These are phyloP conservation scores for Rhizopus stolonifer DNA, from an alignment of 371 early-diverging fungal genomes.

Conservation along the genomic window DNA sequence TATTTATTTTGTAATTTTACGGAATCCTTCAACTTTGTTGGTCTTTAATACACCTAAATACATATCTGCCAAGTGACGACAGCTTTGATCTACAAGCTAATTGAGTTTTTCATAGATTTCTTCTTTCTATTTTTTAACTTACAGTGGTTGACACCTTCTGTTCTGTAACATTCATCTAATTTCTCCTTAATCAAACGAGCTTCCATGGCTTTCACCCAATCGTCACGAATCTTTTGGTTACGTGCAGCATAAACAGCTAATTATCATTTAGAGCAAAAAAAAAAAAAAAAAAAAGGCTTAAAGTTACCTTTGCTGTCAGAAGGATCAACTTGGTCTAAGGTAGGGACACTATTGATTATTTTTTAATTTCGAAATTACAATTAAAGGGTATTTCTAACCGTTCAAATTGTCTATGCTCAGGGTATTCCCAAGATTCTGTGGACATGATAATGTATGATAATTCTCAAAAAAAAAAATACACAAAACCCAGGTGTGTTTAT, in stretches of 20 bases:
- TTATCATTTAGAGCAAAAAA: too few relatives aligned
- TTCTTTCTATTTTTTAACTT: too few relatives aligned
- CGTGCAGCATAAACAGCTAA: slow-evolving; percentile 74
- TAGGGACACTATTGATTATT: slow-evolving; percentile 36
- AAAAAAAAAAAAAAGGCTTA: neutral
- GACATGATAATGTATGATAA: too few relatives aligned
- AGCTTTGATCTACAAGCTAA: slow-evolving; percentile 36
- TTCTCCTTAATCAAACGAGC: slow-evolving; percentile 73
- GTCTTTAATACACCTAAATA: slow-evolving; percentile 45
- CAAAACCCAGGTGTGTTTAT: too few relatives aligned
- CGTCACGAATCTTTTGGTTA: slow-evolving; percentile 74
- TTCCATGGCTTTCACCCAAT: slow-evolving; percentile 87
- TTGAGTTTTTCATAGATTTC: too few relatives aligned
- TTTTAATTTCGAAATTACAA: neutral
- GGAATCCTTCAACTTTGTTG: slow-evolving; percentile 52
- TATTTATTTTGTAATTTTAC: too few relatives aligned
- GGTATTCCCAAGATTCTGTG: slow-evolving; percentile 53
- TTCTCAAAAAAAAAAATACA: too few relatives aligned
- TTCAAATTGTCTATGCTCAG: slow-evolving; percentile 50
- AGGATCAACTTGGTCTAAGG: slow-evolving; percentile 49
- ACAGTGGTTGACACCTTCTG: slow-evolving; percentile 85
- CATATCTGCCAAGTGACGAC: slow-evolving; percentile 50
- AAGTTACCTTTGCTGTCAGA: slow-evolving; percentile 49
- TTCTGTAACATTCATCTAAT: slow-evolving; percentile 74
- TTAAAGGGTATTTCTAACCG: too few relatives aligned